Evolutionary conservation across 495 filamentous ascomycete species (phyloP).

Genomic region (Pyrenula aspistea): DNA sequence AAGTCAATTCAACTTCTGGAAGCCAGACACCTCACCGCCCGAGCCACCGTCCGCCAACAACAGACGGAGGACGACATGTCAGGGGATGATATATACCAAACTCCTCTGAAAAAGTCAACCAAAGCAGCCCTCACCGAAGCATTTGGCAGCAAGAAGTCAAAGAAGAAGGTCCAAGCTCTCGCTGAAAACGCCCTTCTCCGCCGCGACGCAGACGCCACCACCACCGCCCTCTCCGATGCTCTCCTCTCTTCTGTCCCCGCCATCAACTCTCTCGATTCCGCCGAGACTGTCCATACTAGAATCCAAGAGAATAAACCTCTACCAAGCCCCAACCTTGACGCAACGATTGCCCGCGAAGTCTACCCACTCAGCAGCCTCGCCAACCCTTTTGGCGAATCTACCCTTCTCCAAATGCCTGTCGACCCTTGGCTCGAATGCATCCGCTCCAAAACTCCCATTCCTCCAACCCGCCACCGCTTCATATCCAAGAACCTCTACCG

Average conservation of each 20-base stretch:
- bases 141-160: conserved; percentile 90
- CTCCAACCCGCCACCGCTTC: conserved; percentile 45
- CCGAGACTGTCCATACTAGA: conserved; percentile 54
- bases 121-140: conserved; percentile 67
- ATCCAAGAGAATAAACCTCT: conserved; percentile 64
- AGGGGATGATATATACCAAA: not conserved
- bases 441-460: conserved; percentile 21
- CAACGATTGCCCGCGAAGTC: conserved; percentile 63
- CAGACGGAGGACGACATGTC: conserved; percentile 23
- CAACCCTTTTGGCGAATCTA: conserved; percentile 30
- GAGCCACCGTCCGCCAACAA: conserved; percentile 45
- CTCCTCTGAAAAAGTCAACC: conserved; percentile 30
- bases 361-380: conserved; percentile 65
- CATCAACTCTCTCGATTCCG: conserved; percentile 42
- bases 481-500: conserved; percentile 39
- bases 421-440: conserved; percentile 66
- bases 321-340: conserved; percentile 62
- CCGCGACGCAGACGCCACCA: conserved; percentile 26
- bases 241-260: conserved; percentile 49
- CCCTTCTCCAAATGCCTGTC: conserved; percentile 47
- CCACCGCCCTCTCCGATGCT: conserved; percentile 43
- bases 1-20: conserved; percentile 63
- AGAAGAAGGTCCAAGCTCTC: conserved; percentile 66
- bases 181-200: conserved; percentile 67
- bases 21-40: conserved; percentile 62